Evolutionary conservation across 2,329 filamentous ascomycete genomes (phyloP), one percentile per base, ranked within the genome.

Genomic region (Fusarium sp.): DNA sequence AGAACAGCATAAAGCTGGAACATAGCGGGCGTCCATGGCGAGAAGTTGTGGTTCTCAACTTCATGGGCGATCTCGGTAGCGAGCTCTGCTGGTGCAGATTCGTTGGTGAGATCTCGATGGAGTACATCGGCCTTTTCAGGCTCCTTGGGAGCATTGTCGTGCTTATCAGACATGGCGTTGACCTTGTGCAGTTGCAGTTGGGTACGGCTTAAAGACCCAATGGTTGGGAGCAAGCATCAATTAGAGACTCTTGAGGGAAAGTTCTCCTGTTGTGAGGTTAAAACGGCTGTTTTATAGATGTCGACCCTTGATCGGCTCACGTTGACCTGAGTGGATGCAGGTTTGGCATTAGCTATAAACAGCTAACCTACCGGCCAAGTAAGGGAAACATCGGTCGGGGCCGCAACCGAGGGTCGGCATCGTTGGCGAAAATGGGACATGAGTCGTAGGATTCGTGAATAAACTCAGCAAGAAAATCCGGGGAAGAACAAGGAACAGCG

Each of bases 21-120:
- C 84, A 88, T 85, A 18, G 77, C 78, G 60, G 65, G 66, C 0
- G 84, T 86, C 82, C 84, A 88, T 50, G 85, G 85, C 9, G 78
- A 83, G 57, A 79, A 81, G 6, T 77, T 74, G 9, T 77, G 77
- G 8, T 75, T 74, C 13, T 80, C 77, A 8, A 77, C 77, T 31
- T 82, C 79, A 28, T 82, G 78, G 6, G 80, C 81, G 12, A 84
- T 78, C 50, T 83, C 79, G 2, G 80, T 76, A n/a, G 76, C 77
- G 4, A 74, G 62, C n/a, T 58, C 57, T 9, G 58, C 67, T 2
- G 68, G 64, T 6, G 61, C 54, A 10, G 48, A 13, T 7, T 66
- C 56, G 12, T 28, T 21, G 23, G 39, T 29, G n/a, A 66, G 18
- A 42, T 66, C 42, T 1, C 33, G 43, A 29, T 66, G 44, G 9